Conservation (phyloP, 2,329 filamentous ascomycete genomes). For the Cephalotrichum gorgonifer region DNA sequence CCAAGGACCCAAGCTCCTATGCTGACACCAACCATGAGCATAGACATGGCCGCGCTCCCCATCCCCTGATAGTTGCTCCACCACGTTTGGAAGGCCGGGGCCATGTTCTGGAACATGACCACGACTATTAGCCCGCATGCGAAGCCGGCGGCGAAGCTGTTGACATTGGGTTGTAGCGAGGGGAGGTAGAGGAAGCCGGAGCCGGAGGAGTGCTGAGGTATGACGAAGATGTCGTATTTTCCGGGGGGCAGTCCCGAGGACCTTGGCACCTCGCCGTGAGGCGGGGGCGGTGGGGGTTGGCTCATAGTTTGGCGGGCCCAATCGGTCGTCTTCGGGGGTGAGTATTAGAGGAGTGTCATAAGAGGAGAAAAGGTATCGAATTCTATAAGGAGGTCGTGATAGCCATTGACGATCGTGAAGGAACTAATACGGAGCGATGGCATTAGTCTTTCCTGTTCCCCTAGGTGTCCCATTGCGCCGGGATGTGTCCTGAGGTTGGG, state of each 20-base stretch:
- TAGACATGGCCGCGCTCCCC: conserved; percentile 61
- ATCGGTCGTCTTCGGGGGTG: neutral
- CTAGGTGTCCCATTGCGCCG: too few species aligned
- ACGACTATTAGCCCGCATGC: conserved; percentile 65
- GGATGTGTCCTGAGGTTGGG: too few species aligned
- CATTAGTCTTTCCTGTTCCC: too few species aligned
- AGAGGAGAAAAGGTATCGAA: neutral
- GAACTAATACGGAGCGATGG: neutral
- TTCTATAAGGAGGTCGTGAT: conserved; percentile 1
- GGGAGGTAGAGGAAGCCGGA: conserved; percentile 91
- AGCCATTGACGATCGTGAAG: conserved; percentile 2
- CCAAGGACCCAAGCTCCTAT: conserved; percentile 62
- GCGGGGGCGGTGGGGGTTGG: conserved; percentile 64
- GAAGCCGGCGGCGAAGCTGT: conserved; percentile 85
- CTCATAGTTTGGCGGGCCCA: conserved; percentile 23
- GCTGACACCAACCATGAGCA: conserved; percentile 64
- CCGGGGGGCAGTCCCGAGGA: conserved; percentile 66
- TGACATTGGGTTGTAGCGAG: conserved; percentile 72
- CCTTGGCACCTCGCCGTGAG: conserved; percentile 71
- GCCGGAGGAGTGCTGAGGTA: conserved; percentile 83
- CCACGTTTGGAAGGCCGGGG: conserved; percentile 66
- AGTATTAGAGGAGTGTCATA: neutral
- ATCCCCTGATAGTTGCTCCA: conserved; percentile 59
- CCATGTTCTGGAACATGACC: conserved; percentile 60
- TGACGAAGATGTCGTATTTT: conserved; percentile 96